phyloP scores from a whole-genome alignment of 2,329 filamentous ascomycete species.

The Stagonosporopsis cucurbitacearum region DNA sequence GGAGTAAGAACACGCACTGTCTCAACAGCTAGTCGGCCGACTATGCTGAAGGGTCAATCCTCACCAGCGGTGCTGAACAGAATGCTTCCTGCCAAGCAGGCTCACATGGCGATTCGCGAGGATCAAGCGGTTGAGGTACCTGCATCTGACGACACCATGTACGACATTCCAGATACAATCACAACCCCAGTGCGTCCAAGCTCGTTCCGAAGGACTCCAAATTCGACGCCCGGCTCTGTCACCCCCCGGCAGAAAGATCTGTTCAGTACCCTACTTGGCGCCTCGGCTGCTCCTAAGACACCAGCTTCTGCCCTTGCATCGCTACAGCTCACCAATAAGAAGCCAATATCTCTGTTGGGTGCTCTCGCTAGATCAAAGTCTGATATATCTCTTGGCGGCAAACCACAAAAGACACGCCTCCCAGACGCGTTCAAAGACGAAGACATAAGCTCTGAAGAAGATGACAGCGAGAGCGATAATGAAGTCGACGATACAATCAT shows the following conservation, averaged over 20 bases:
- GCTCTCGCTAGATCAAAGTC: constrained; percentile 41
- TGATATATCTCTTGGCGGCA: constrained; percentile 36
- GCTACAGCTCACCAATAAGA: constrained; percentile 39
- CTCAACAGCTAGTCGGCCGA: background rate
- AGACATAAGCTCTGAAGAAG: constrained; percentile 34
- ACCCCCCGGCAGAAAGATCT: constrained; percentile 47
- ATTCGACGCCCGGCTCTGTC: constrained; percentile 34
- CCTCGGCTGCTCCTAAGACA: constrained; percentile 33
- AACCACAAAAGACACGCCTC: constrained; percentile 37
- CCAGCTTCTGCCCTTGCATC: constrained; percentile 43
- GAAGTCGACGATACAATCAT: constrained; percentile 20
- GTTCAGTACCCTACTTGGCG: constrained; percentile 43
- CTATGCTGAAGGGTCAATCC: constrained; percentile 38
- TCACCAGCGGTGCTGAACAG: constrained; percentile 42
- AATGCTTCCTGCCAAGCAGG: constrained; percentile 40
- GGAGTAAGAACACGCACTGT: constrained; percentile 28
- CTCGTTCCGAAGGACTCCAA: constrained; percentile 19
- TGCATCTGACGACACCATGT: constrained; percentile 43
- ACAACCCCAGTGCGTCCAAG: constrained; percentile 33
- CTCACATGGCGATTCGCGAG: background rate
- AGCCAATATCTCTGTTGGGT: constrained; percentile 28
- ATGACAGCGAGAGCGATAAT: constrained; percentile 35
- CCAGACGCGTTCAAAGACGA: constrained; percentile 42
- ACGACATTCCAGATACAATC: constrained; percentile 38
- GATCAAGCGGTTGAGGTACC: constrained; percentile 11